Base-by-base conservation (phyloP, 352 stramenopile species). In the Pythium dissimile region DNA sequence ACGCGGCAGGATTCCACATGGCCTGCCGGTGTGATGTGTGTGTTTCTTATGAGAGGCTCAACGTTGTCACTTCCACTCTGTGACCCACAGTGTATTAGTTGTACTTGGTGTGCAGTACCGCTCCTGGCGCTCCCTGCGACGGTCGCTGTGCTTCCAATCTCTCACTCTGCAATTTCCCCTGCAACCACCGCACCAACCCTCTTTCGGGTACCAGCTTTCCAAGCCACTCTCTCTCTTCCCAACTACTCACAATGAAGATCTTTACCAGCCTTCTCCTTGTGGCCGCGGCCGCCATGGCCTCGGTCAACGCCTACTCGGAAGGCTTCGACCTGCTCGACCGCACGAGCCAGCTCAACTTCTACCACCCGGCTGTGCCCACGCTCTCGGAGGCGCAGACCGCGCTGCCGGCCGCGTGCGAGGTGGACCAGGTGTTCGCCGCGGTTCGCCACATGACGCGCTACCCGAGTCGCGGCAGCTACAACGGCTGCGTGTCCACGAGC, bases 311-410 rank as follows among this genome's bases (percentile, higher is more conserved):
- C 12, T 55, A 55, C 34, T 55, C 48, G 34, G 48, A 18, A 9
- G 48, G 48, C 28, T 85, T 85, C 35, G 72, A 85, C 66, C 53
- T 85, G 30, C 69, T 77, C 38, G 75, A 82, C 64, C 72, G 82
- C 63, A 82, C 75, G 41, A 85, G 71, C 35, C 72, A 79, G 49
- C 72, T 85, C 54, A 80, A 76, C 56, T 81, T 71, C 59, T 85
- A 85, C 61, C 75, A 80, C 59, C 60, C 67, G 52, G 72, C 75
- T 27, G 73, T 69, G 39, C 68, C 72, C 12, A 45, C 68, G 46
- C 68, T 78, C 47, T 62, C 64, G 27, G 54, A 54, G 0, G 69
- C 65, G 41, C 67, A 84, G 46, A 72, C 73, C 5, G 56, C 59
- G 30, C 70, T 85, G 27, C 60, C 72, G 15, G 70, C 68, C 20